These are phyloP conservation scores for Cantharellus cinnabarinus DNA, from an alignment of 768 basidiomycete genomes.

Conservation along the genomic window DNA sequence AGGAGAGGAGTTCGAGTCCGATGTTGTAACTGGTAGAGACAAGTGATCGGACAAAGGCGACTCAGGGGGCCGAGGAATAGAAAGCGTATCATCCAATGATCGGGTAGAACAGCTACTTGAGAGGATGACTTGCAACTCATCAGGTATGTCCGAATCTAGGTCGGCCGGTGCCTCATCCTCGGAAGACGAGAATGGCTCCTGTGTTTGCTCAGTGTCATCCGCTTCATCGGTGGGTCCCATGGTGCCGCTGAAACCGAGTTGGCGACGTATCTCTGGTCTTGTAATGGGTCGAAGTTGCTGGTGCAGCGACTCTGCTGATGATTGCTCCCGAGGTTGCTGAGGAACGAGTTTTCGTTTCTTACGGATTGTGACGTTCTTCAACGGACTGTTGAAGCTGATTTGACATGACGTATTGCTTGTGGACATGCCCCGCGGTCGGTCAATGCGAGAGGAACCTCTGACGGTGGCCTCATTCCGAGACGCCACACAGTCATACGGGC, in stretches of 20 bases:
- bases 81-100: neutral
- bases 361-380: neutral
- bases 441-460: neutral
- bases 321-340: neutral
- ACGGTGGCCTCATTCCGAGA: neutral
- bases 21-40: neutral
- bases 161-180: constrained; percentile 20
- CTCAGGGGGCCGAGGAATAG: neutral
- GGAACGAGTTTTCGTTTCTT: neutral
- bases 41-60: neutral
- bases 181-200: neutral
- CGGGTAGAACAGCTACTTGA: constrained; percentile 12
- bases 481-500: constrained; percentile 28
- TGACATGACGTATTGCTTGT: neutral
- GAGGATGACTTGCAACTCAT: constrained; percentile 49
- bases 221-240: constrained; percentile 31
- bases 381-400: neutral
- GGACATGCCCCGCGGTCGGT: neutral
- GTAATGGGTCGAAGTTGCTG: neutral
- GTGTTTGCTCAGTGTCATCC: constrained; percentile 18
- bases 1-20: neutral
- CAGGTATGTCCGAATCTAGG: constrained; percentile 63
- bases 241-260: constrained; percentile 45
- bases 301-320: neutral
- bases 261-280: constrained; percentile 21